Base-by-base conservation (phyloP, 768 basidiomycete genomes). In the Leccinum boreale region DNA sequence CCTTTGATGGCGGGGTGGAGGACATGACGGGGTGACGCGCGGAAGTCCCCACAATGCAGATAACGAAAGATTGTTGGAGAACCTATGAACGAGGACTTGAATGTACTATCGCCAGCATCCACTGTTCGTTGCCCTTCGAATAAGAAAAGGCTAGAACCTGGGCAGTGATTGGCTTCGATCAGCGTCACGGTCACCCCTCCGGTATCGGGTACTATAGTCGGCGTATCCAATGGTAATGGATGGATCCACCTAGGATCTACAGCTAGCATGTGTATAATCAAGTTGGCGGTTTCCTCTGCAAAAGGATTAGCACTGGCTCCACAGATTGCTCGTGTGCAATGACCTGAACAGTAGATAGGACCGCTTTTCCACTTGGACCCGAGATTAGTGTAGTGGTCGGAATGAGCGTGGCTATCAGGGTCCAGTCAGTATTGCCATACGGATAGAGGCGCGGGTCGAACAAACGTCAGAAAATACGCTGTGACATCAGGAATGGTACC, bases 131-230 rank as follows among this genome's bases (percentile, higher is more conserved):
- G 81, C 6, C 97, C 96, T 74, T 98, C 93, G 65, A 94, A 98
- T 33, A 96, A 79, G 74, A 98, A 98, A 24, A 99, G 77, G 58
- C 87, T 92, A 2, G 94, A 97, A 4, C 97, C 97, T 5, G 97
- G 97, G 81, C 96, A 98, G 68, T 98, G 97, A 70, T 99, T 98
- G 10, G 96, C 97, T 66, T 97, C 92, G n/a, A 99, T 93, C 42
- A 95, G 83, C 2, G 94, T 98, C 5, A 98, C 95, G 36, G 75
- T 78, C 35, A 98, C 92, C 2, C 94, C 94, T 26, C 85, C 84
- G 0, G 93, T 92, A 62, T 90, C 74, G 1, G 96, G 92, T 55
- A 97, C 79, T 33, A 84, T 69, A 0, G 84, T 87, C 0, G 92
- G 81, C 0, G 76, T 76, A 70, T 97, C 84, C 81, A 94, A 84